Conservation (phyloP, 768 basidiomycete genomes). For the Roridomyces roridus region DNA sequence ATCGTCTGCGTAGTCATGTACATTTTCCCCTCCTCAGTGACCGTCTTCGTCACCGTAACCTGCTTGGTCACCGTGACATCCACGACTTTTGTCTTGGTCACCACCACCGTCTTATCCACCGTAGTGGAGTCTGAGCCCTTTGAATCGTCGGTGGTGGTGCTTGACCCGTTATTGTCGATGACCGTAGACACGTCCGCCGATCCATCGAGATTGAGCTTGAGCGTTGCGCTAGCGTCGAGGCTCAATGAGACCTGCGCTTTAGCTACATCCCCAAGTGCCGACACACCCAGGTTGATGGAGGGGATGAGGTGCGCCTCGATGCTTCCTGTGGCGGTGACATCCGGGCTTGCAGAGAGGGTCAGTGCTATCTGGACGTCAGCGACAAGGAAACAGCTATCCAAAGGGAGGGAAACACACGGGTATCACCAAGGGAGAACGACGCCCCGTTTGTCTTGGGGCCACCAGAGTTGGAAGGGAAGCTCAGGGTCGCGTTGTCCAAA, state of each 20-base stretch:
- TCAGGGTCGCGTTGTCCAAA: constrained; percentile 46
- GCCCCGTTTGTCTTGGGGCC: constrained; percentile 24
- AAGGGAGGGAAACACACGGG: constrained; percentile 41
- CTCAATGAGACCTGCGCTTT: constrained; percentile 48
- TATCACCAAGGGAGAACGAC: constrained; percentile 44
- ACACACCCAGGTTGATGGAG: constrained; percentile 49
- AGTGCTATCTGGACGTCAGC: constrained; percentile 36
- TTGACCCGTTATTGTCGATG: constrained; percentile 5
- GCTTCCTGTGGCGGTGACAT: constrained; percentile 45
- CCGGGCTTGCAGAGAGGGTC: constrained; percentile 46
- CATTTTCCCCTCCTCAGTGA: not conserved
- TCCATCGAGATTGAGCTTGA: constrained; percentile 34
- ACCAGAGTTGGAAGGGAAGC: constrained; percentile 47
- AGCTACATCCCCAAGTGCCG: constrained; percentile 42
- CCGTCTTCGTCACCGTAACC: too few relatives aligned
- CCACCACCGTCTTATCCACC: not conserved
- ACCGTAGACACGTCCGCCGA: constrained; percentile 16
- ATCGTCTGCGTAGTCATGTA: too few relatives aligned
- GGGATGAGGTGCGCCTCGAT: constrained; percentile 58
- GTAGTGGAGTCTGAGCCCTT: not conserved
- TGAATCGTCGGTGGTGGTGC: not conserved
- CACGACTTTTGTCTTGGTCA: not conserved
- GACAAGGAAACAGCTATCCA: not conserved
- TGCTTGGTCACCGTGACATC: too few relatives aligned
- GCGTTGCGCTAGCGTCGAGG: constrained; percentile 43